Evolutionary conservation across 2,329 filamentous ascomycete genomes (phyloP).

Genomic region (Drechslera avenae): DNA sequence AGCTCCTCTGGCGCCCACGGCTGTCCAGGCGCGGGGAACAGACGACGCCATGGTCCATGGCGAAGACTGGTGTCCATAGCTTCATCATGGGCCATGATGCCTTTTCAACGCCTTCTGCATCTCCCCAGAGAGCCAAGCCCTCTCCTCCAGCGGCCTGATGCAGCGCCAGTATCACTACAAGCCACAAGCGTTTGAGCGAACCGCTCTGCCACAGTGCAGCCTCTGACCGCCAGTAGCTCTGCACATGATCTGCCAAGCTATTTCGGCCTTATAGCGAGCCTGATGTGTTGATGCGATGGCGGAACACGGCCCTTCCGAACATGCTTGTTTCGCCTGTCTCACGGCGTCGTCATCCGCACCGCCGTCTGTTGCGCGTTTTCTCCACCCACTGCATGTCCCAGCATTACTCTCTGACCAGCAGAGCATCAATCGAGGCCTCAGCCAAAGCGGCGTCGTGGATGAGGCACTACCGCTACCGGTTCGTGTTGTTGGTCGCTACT

Average conservation of each 20-base stretch:
- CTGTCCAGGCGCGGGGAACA: conserved; percentile 12
- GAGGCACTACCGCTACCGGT: neutral
- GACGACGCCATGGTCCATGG: neutral
- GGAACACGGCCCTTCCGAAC: conserved; percentile 40
- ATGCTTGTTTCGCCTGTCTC: conserved; percentile 44
- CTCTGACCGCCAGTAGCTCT: conserved; percentile 31
- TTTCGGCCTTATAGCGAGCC: conserved; percentile 28
- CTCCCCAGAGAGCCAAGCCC: conserved; percentile 20
- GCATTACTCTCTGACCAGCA: neutral
- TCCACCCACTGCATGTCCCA: conserved; percentile 2
- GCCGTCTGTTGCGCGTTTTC: conserved; percentile 27
- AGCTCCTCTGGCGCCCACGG: conserved; percentile 6
- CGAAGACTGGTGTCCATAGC: neutral
- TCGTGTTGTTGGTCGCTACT: neutral
- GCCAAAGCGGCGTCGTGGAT: neutral
- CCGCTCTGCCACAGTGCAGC: conserved; percentile 32
- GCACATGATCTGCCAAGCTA: conserved; percentile 30
- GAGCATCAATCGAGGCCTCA: neutral
- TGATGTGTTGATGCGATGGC: conserved; percentile 40
- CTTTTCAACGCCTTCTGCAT: conserved; percentile 16
- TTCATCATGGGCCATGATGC: conserved; percentile 15
- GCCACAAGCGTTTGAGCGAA: conserved; percentile 39
- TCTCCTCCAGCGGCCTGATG: conserved; percentile 31
- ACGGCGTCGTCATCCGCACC: conserved; percentile 33
- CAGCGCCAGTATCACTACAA: conserved; percentile 38